phyloP scores from a whole-genome alignment of 148 eudicot genomes.

The Spergularia marina region DNA sequence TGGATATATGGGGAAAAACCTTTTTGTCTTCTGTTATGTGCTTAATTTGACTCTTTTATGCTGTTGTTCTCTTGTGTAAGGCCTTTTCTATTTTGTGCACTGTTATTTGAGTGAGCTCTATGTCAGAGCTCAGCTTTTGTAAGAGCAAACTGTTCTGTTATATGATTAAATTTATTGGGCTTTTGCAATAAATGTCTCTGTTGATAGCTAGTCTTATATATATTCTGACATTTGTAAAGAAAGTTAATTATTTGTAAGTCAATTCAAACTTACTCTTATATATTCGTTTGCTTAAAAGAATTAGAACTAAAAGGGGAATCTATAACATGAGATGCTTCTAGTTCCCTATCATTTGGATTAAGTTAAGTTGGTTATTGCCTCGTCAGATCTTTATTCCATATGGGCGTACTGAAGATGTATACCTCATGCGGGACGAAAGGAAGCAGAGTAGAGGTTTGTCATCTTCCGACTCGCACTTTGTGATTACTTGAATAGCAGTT shows the following conservation, averaged over 20 bases:
- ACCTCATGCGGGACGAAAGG: slow-evolving; percentile 97
- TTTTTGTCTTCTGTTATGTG: neutral
- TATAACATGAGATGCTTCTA: no score
- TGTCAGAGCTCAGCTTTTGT: neutral
- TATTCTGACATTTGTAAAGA: neutral
- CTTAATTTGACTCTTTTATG: neutral
- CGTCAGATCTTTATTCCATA: slow-evolving; percentile 80
- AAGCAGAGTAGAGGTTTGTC: slow-evolving; percentile 90
- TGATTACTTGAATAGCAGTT: neutral
- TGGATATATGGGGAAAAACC: neutral
- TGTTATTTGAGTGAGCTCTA: no score
- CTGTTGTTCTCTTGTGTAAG: no score
- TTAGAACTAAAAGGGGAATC: no score
- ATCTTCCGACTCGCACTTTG: neutral
- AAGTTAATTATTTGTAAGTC: neutral
- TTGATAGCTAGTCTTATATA: neutral
- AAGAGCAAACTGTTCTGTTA: neutral
- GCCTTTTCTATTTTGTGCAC: neutral
- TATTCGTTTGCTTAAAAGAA: no score
- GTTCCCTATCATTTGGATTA: neutral
- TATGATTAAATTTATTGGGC: neutral
- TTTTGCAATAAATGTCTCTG: neutral
- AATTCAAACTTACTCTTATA: neutral
- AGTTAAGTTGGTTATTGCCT: slow-evolving; percentile 6
- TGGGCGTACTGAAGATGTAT: slow-evolving; percentile 92